Base-by-base conservation (phyloP, 2,329 filamentous ascomycete species). In the Pezicula rhizophila region DNA sequence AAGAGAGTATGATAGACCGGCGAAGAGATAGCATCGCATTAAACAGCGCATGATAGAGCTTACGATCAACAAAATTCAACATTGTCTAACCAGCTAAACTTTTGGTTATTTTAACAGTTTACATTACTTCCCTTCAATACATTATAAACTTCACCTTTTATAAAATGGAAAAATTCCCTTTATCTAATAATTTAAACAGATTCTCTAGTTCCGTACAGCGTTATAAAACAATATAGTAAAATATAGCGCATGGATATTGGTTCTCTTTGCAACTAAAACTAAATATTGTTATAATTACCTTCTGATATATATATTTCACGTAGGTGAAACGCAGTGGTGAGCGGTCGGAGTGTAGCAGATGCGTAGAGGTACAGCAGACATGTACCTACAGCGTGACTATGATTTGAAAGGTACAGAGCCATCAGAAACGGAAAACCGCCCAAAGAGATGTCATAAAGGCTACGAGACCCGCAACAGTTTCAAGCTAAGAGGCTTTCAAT, bases 1-100 rank as follows among this genome's bases (percentile, higher is more conserved):
- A 46, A 33, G 42, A 44, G 42, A 43, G 43, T 10, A 44, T 43
- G 11, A 44, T 37, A 28, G 40, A 15, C 26, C 40, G 18, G 41
- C 33, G 17, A 44, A 44, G 34, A 31, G 46, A 43, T 17, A 28
- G 12, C 1, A 25, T 10, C 31, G 44, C 17, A 10, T 2, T n/a
- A 39, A 20, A 12, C 15, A 46, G 33, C 15, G 44, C 25, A 17
- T 46, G 17, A 46, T 39, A 18, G 18, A 18, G 18, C 18, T 3
- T 2, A 18, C 18, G 2, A 18, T 18, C 2, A 18, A 18, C 18
- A 18, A n/a, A n/a, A n/a, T n/a, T n/a, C n/a, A n/a, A n/a, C n/a
- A 18, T 18, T 18, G 18, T 18, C 18, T 18, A 3, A 18, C 18
- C 3, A 18, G 18, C 18, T 3, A 18, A 18, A 18, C 2, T 2